Percentiles rank a stretch among this genome's conserved stretches.
Conservation (phyloP, 148 eudicot genomes). For the Suaeda aralocaspica region DNA sequence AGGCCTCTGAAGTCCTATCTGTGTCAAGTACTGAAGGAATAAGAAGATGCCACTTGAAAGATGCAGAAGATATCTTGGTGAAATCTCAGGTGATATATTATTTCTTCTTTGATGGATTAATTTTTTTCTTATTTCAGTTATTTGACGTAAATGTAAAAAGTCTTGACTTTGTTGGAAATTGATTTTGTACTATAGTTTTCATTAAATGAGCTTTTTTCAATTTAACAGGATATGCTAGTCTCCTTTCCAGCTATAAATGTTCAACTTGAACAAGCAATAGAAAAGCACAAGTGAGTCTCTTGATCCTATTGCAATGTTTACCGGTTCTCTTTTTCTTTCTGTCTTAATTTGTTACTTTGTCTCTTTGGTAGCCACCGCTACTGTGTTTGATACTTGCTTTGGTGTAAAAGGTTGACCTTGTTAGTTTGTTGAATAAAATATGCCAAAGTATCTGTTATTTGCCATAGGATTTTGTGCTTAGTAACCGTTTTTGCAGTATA, state of each 20-base stretch:
- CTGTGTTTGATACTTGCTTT: background rate
- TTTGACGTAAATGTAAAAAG: background rate
- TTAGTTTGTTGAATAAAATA: background rate
- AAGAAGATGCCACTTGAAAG: constrained; percentile 42
- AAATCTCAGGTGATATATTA: constrained; percentile 51
- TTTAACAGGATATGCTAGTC: constrained; percentile 47
- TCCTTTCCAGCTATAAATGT: constrained; percentile 46
- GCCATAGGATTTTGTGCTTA: background rate
- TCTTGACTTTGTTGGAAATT: background rate
- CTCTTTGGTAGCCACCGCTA: background rate
- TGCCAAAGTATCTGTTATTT: background rate
- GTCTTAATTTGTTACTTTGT: background rate
- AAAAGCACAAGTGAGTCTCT: constrained; percentile 68
- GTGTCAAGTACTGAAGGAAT: constrained; percentile 34
- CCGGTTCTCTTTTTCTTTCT: background rate
- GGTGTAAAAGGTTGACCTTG: background rate
- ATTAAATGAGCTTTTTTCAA: constrained; percentile 3
- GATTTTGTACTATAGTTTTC: background rate
- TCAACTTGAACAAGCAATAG: constrained; percentile 50
- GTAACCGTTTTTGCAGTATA: background rate
- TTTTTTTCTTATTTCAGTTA: too few relatives aligned
- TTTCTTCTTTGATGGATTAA: background rate
- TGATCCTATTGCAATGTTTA: background rate
- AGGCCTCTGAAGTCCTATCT: constrained; percentile 48
- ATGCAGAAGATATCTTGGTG: constrained; percentile 55